phyloP scores from a whole-genome alignment of 805 yeast genomes.

The Schwanniomyces pseudopolymorphus region DNA sequence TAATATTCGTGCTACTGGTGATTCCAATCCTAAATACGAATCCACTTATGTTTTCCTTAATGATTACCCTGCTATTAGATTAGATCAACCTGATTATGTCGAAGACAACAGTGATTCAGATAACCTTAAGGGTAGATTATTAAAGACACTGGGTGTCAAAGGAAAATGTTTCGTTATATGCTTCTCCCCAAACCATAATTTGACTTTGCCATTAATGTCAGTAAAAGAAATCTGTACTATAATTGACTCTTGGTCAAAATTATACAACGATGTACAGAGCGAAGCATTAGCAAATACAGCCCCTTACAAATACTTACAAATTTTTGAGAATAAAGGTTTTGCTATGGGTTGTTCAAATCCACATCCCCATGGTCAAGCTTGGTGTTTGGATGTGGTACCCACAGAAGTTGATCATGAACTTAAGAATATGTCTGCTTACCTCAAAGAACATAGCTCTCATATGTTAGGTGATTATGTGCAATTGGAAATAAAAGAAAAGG shows the following conservation, averaged over 20 bases:
- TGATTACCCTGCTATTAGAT: conserved; percentile 69
- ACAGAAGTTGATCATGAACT: conserved; percentile 65
- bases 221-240: conserved; percentile 43
- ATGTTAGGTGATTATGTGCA: conserved; percentile 63
- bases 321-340: conserved; percentile 75
- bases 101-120: conserved; percentile 12
- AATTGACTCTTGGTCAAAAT: conserved; percentile 59
- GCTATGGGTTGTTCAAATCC: conserved; percentile 85
- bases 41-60: conserved; percentile 62
- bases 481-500: conserved; percentile 49
- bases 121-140: conserved; percentile 41
- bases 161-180: conserved; percentile 74
- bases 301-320: conserved; percentile 61
- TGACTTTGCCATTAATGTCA: conserved; percentile 64
- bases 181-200: conserved; percentile 66
- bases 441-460: conserved; percentile 39
- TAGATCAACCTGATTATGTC: conserved; percentile 50
- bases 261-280: conserved; percentile 45
- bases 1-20: conserved; percentile 63
- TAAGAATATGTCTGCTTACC: conserved; percentile 49
- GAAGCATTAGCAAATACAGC: conserved; percentile 35
- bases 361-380: conserved; percentile 82
- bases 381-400: conserved; percentile 68
- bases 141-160: conserved; percentile 56
- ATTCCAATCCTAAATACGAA: conserved; percentile 54